These are phyloP conservation scores for Penicillium brasilianum DNA, from an alignment of 2,329 filamentous ascomycete species.

Conservation along the genomic window DNA sequence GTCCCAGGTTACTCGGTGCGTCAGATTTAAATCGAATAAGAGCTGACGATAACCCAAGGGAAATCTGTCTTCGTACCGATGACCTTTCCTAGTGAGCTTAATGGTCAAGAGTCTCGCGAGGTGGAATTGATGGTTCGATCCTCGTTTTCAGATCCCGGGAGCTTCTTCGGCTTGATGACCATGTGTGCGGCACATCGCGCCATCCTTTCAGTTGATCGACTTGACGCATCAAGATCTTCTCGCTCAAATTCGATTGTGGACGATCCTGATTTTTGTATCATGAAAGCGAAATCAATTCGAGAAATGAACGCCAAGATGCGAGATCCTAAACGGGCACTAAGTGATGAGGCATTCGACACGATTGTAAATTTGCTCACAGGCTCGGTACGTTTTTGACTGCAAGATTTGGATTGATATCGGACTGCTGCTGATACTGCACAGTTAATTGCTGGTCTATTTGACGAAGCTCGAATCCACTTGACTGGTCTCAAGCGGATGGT, in stretches of 20 bases:
- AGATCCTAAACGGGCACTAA: conserved; percentile 35
- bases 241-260: conserved; percentile 28
- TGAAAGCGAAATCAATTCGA: conserved; percentile 44
- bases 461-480: conserved; percentile 47
- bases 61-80: conserved; percentile 45
- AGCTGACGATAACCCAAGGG: conserved; percentile 33
- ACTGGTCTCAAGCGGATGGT: conserved; percentile 46
- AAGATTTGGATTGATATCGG: background rate
- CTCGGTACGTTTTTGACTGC: conserved; percentile 33
- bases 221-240: conserved; percentile 28
- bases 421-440: conserved; percentile 24
- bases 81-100: conserved; percentile 44
- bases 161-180: conserved; percentile 47
- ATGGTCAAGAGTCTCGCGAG: conserved; percentile 31
- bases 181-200: conserved; percentile 48
- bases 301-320: conserved; percentile 41
- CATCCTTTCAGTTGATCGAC: conserved; percentile 34
- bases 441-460: conserved; percentile 46
- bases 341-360: conserved; percentile 44
- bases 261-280: conserved; percentile 46
- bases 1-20: background rate
- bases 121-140: conserved; percentile 39
- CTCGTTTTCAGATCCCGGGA: conserved; percentile 43
- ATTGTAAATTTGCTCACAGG: conserved; percentile 46
- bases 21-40: background rate